phyloP scores from a whole-genome alignment of 192 early-diverging fungal genomes.

The Linnemannia hyalina region DNA sequence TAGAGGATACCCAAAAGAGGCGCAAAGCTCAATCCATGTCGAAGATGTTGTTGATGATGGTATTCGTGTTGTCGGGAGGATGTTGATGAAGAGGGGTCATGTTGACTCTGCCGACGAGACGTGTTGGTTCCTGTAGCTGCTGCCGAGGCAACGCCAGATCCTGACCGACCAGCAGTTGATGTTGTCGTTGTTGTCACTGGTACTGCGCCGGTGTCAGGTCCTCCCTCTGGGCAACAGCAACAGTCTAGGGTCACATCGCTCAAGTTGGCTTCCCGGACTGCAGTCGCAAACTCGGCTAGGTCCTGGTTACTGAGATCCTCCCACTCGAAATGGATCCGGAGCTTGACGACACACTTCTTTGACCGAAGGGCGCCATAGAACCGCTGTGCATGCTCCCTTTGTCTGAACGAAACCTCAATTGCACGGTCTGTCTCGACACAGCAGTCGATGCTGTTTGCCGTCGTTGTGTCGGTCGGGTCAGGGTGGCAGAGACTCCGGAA shows the following conservation, averaged over 20 bases:
- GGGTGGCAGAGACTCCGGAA: background rate
- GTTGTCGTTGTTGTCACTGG: background rate
- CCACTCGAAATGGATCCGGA: slow-evolving; percentile 32
- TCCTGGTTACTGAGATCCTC: slow-evolving; percentile 23
- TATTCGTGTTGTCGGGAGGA: background rate
- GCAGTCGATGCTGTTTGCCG: background rate
- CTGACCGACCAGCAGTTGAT: background rate
- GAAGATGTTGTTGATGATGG: background rate
- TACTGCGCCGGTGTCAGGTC: background rate
- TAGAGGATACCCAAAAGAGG: slow-evolving; percentile 39
- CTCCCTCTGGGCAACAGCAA: slow-evolving; percentile 5
- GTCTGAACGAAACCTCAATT: slow-evolving; percentile 17
- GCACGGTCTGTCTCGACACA: slow-evolving; percentile 21
- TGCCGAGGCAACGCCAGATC: background rate
- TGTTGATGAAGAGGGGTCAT: background rate
- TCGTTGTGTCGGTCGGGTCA: background rate
- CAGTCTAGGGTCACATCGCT: slow-evolving; percentile 32
- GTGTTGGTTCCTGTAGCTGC: background rate
- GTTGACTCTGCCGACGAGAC: background rate
- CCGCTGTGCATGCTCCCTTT: slow-evolving; percentile 14
- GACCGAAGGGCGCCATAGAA: slow-evolving; percentile 13
- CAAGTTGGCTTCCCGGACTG: slow-evolving; percentile 14
- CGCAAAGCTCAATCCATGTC: slow-evolving; percentile 19
- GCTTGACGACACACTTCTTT: slow-evolving; percentile 21
- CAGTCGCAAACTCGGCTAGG: slow-evolving; percentile 13